A percentile compares a stretch with the other conserved stretches of the same genome.
These are phyloP conservation scores for Gamsiella multidivaricata DNA, from an alignment of 192 early-diverging fungal species.

Conservation along the genomic window DNA sequence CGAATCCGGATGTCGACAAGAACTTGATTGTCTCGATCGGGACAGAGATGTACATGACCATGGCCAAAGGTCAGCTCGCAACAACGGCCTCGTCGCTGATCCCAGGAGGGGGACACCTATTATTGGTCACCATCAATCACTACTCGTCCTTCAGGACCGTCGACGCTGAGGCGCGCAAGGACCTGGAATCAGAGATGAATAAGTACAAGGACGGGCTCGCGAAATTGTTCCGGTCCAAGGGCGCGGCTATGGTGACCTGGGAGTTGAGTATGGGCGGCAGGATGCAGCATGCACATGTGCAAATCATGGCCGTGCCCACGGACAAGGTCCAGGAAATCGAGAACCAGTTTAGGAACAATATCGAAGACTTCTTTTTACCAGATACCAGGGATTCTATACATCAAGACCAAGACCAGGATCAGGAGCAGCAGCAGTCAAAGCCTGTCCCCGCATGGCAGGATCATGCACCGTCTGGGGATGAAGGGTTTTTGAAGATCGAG, in stretches of 20 bases:
- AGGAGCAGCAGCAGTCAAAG: neutral
- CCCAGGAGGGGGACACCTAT: slow-evolving; percentile 85
- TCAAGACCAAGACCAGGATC: neutral
- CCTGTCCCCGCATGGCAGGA: slow-evolving; percentile 19
- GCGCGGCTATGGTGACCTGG: slow-evolving; percentile 75
- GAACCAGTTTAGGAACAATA: slow-evolving; percentile 22
- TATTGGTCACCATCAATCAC: slow-evolving; percentile 72
- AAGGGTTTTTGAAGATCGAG: slow-evolving; percentile 67
- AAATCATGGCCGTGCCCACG: slow-evolving; percentile 73
- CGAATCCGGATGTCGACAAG: slow-evolving; percentile 90
- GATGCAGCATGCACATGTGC: slow-evolving; percentile 76
- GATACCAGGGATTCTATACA: neutral
- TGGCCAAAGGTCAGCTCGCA: slow-evolving; percentile 90
- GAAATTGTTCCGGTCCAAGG: slow-evolving; percentile 64
- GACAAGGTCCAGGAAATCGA: slow-evolving; percentile 41
- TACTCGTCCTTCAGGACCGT: slow-evolving; percentile 58
- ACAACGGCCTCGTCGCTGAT: slow-evolving; percentile 56
- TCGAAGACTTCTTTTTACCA: slow-evolving; percentile 12
- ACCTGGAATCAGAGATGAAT: slow-evolving; percentile 62
- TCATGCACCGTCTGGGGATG: neutral
- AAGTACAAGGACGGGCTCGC: slow-evolving; percentile 67
- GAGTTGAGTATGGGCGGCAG: slow-evolving; percentile 73
- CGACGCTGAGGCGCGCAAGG: slow-evolving; percentile 47
- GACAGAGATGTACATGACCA: slow-evolving; percentile 81
- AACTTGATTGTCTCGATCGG: slow-evolving; percentile 90